Base-by-base conservation (phyloP, 225 moss, liverwort and hornwort species). In the Polytrichum formosum region DNA sequence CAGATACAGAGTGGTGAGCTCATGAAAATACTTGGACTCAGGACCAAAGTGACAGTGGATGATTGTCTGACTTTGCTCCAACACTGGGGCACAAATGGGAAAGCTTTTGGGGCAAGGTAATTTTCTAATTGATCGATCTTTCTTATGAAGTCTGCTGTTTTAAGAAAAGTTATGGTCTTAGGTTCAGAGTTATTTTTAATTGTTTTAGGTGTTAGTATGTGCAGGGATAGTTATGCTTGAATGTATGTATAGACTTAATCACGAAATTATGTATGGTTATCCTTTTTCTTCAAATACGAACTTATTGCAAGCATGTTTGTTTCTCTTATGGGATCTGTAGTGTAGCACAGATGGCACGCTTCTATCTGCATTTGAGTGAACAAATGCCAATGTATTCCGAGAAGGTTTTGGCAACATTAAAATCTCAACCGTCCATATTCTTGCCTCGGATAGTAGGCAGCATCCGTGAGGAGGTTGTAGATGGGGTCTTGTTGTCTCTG, bases 281-380 rank as follows among this genome's bases (percentile, higher is more conserved):
- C 46, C 4, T 46, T 2, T 46, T 46, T 13, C 46, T 13, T 4
- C 16, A 46, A 46, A 46, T 13, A 4, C 13, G 13, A 46, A 46
- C 46, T 46, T 46, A 46, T 46, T 13, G 4, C 46, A 46, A 46
- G 16, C 13, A 46, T 46, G 46, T 13, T 46, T 46, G 37, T 46
- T 46, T 46, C 46, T 46, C 16, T 46, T 58, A 28, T 73, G 61
- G 53, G 74, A 71, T 53, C 56, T 83, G 82, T 88, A 97, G 92
- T 77, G 82, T 90, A 67, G 88, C 86, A 67, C 88, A 92, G 73
- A 94, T 94, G 97, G 86, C 84, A 65, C 80, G 88, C 29, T 76
- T 97, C 10, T 97, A 97, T 75, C 70, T 79, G 2, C 92, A 90
- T 74, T 69, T 97, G 65, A 83, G 83, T 65, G 88, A 92, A 63